Conservation (phyloP, 208 protist genomes). For the Acanthamoeba castellanii region DNA sequence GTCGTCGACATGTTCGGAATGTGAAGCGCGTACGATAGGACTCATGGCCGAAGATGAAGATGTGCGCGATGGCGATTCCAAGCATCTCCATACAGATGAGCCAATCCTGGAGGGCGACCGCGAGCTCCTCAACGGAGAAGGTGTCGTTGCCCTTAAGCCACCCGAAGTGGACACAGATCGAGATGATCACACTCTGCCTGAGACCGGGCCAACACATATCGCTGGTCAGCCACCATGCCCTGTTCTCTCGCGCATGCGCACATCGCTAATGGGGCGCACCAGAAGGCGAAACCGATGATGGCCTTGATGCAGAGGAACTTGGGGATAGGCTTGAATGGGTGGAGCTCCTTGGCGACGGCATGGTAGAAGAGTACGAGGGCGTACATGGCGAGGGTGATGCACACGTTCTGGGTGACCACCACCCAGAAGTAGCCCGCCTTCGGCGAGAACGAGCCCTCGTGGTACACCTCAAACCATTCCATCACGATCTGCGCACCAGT, state of each 20-base stretch:
- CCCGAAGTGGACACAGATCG: neutral
- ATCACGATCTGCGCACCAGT: constrained; percentile 83
- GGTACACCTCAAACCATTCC: constrained; percentile 93
- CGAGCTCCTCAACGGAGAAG: constrained; percentile 23
- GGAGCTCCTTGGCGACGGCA: constrained; percentile 92
- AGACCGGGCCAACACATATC: neutral
- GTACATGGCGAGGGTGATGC: constrained; percentile 90
- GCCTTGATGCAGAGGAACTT: constrained; percentile 95
- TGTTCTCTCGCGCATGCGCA: neutral
- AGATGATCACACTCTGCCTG: constrained; percentile 51
- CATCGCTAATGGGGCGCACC: constrained; percentile 87
- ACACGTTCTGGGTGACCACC: constrained; percentile 13
- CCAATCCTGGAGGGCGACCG: constrained; percentile 43
- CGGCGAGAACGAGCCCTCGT: constrained; percentile 82
- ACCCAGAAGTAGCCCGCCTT: constrained; percentile 30
- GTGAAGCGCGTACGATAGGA: constrained; percentile 23
- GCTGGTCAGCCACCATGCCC: neutral
- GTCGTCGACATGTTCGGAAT: neutral
- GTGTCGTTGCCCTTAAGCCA: constrained; percentile 42
- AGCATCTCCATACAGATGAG: constrained; percentile 41
- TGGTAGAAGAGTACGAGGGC: constrained; percentile 94
- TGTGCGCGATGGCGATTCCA: neutral
- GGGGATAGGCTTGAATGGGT: constrained; percentile 92
- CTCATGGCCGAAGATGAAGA: constrained; percentile 32
- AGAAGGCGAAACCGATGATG: constrained; percentile 95